A percentile compares a stretch with the other conserved stretches of the same genome.
Evolutionary conservation across 2,329 filamentous ascomycete species (phyloP).

Genomic region (Trichothecium sympodiale): DNA sequence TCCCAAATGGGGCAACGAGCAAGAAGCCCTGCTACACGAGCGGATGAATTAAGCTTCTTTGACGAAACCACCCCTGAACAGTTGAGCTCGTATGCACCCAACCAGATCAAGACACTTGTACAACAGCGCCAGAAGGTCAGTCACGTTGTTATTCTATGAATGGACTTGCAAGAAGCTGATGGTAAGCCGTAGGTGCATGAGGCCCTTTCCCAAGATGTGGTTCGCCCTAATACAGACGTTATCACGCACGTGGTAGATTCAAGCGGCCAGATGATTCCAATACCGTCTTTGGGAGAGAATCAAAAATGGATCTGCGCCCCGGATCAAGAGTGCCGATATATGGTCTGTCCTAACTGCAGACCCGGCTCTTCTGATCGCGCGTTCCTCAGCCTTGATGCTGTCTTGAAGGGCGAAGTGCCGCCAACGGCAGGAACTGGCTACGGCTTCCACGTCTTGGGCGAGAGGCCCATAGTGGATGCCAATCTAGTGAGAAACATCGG

Average conservation of each 20-base stretch:
- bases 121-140: conserved; percentile 38
- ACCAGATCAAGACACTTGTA: conserved; percentile 36
- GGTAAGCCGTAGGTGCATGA: conserved; percentile 17
- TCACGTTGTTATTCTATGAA: background rate
- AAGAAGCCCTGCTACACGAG: conserved; percentile 27
- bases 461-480: conserved; percentile 31
- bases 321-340: conserved; percentile 36
- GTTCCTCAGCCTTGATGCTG: conserved; percentile 37
- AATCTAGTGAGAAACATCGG: conserved; percentile 28
- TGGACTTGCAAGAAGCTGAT: too few relatives aligned
- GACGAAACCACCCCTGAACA: conserved; percentile 30
- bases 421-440: conserved; percentile 39
- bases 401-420: conserved; percentile 37
- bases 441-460: conserved; percentile 34
- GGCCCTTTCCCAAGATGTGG: conserved; percentile 17
- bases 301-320: conserved; percentile 22
- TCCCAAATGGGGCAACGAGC: conserved; percentile 22
- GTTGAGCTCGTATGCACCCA: conserved; percentile 31
- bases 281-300: background rate
- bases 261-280: conserved; percentile 5
- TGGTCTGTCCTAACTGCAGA: conserved; percentile 38
- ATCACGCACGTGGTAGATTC: background rate
- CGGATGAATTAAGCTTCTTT: conserved; percentile 32
- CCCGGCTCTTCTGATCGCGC: conserved; percentile 29
- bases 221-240: conserved; percentile 9